Conservation (phyloP, 352 stramenopile genomes). For the Pythium apleroticum region DNA sequence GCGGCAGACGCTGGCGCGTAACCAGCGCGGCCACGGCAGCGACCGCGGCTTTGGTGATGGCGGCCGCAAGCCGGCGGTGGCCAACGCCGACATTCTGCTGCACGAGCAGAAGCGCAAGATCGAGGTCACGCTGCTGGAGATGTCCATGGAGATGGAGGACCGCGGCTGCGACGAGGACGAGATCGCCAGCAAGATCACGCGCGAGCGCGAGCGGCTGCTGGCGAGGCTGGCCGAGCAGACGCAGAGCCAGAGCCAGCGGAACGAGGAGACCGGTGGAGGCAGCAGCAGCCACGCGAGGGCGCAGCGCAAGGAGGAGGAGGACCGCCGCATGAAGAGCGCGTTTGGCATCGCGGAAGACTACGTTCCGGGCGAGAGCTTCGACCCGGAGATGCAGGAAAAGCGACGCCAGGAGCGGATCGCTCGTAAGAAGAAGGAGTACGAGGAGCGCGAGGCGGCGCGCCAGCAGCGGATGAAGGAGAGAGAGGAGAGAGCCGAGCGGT, state of each 20-base stretch:
- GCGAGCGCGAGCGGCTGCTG: slow-evolving; percentile 58
- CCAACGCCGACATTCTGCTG: slow-evolving; percentile 78
- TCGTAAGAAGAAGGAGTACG: slow-evolving; percentile 43
- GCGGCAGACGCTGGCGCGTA: slow-evolving; percentile 58
- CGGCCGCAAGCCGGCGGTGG: slow-evolving; percentile 16
- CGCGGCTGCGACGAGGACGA: slow-evolving; percentile 65
- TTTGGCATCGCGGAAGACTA: slow-evolving; percentile 76
- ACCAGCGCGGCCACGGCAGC: slow-evolving; percentile 27
- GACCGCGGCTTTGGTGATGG: slow-evolving; percentile 15
- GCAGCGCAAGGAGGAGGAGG: slow-evolving; percentile 67
- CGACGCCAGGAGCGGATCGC: slow-evolving; percentile 50
- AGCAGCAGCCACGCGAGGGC: slow-evolving; percentile 59
- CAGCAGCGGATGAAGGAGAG: slow-evolving; percentile 38
- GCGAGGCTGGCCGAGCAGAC: slow-evolving; percentile 22
- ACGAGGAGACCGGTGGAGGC: slow-evolving; percentile 29
- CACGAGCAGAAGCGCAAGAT: slow-evolving; percentile 81
- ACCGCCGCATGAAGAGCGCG: slow-evolving; percentile 61
- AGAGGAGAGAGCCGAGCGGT: slow-evolving; percentile 33
- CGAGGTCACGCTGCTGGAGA: slow-evolving; percentile 78
- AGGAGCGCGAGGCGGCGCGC: slow-evolving; percentile 46
- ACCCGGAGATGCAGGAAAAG: slow-evolving; percentile 69
- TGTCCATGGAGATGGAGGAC: slow-evolving; percentile 78
- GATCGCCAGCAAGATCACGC: slow-evolving; percentile 60
- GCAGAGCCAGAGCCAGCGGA: slow-evolving; percentile 5
- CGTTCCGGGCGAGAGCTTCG: slow-evolving; percentile 74